Evolutionary conservation across 495 filamentous ascomycete genomes (phyloP).

Genomic region (Penicillium diatomitis): DNA sequence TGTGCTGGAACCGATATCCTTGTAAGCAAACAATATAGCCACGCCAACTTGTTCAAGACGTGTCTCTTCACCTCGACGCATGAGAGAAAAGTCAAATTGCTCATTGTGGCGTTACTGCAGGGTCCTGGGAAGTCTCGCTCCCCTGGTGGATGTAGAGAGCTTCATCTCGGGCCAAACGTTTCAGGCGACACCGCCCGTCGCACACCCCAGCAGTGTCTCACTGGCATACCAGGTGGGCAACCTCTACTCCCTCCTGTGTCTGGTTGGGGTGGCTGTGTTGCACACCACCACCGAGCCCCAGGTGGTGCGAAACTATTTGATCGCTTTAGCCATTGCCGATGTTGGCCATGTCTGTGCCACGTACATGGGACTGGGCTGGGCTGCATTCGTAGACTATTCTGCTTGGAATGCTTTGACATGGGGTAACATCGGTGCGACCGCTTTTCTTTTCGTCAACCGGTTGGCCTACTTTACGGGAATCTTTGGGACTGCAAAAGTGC

Average conservation of each 20-base stretch:
- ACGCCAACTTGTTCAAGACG: too few relatives aligned
- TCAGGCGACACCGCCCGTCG: constrained; percentile 13
- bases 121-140: constrained; percentile 45
- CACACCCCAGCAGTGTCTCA: constrained; percentile 36
- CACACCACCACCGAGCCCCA: constrained; percentile 53
- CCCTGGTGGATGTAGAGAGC: constrained; percentile 45
- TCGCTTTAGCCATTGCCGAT: constrained; percentile 57
- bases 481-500: constrained; percentile 40
- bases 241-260: constrained; percentile 53
- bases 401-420: constrained; percentile 63
- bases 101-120: constrained; percentile 21
- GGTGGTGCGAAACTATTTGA: constrained; percentile 58
- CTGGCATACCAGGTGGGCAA: constrained; percentile 59
- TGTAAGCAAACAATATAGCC: constrained; percentile 34
- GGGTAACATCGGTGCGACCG: constrained; percentile 62
- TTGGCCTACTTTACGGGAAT: constrained; percentile 47
- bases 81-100: not conserved
- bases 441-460: constrained; percentile 45
- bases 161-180: constrained; percentile 55
- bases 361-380: constrained; percentile 46
- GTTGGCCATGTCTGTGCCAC: constrained; percentile 62
- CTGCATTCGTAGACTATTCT: constrained; percentile 41
- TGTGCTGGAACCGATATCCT: constrained; percentile 57
- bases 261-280: constrained; percentile 51
- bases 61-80: too few relatives aligned